These are phyloP conservation scores for Ceratocystiopsis sp. DNA, from an alignment of 2,329 filamentous ascomycete genomes.

Conservation along the genomic window DNA sequence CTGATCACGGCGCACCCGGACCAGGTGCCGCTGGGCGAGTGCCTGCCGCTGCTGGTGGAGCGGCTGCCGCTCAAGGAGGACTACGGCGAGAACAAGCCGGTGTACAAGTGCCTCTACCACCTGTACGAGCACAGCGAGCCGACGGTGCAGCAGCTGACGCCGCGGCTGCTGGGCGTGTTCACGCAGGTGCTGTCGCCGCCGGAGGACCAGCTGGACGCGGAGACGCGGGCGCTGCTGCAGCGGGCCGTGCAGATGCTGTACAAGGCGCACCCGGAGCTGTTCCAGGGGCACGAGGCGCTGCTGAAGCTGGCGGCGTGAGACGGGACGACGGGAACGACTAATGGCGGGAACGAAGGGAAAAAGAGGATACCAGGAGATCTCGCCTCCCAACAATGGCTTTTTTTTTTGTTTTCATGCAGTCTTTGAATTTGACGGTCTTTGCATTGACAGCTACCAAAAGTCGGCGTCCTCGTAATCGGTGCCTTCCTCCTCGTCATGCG, in stretches of 20 bases:
- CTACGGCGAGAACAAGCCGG: slow-evolving; percentile 88
- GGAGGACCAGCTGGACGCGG: slow-evolving; percentile 57
- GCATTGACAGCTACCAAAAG: too few relatives aligned
- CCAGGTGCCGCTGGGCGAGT: slow-evolving; percentile 60
- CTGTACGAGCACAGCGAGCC: slow-evolving; percentile 59
- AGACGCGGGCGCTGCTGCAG: slow-evolving; percentile 49
- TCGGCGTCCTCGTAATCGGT: neutral
- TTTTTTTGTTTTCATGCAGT: too few relatives aligned
- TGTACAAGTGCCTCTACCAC: slow-evolving; percentile 78
- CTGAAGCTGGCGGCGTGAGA: slow-evolving; percentile 11
- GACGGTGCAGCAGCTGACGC: slow-evolving; percentile 52
- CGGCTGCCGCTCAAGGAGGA: slow-evolving; percentile 82
- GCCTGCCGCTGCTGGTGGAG: slow-evolving; percentile 63
- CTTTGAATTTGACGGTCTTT: too few relatives aligned
- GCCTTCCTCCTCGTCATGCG: neutral
- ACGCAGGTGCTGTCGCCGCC: slow-evolving; percentile 55
- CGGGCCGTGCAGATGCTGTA: slow-evolving; percentile 39
- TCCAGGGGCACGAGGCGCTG: slow-evolving; percentile 14
- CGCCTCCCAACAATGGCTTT: too few relatives aligned
- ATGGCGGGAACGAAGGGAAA: too few relatives aligned
- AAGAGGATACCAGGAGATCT: too few relatives aligned
- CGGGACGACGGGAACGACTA: too few relatives aligned
- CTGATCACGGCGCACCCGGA: slow-evolving; percentile 88
- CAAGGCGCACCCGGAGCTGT: slow-evolving; percentile 10
- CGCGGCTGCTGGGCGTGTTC: slow-evolving; percentile 52